Evolutionary conservation across 2,329 filamentous ascomycete species (phyloP).

Genomic region (Penicillium brevicompactum): DNA sequence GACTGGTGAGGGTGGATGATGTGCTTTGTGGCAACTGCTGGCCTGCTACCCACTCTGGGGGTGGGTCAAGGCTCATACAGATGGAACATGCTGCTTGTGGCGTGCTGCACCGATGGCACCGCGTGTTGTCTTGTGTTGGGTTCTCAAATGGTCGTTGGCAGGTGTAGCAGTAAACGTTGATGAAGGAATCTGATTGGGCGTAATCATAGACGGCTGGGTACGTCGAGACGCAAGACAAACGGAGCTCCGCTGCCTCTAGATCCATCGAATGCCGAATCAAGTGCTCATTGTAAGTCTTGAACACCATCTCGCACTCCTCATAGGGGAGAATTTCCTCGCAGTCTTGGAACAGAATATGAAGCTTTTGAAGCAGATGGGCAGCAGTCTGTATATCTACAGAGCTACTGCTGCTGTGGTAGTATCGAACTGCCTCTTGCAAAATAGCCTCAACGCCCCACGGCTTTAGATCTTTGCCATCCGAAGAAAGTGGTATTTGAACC

Average conservation of each 20-base stretch:
- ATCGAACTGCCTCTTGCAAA: slow-evolving; percentile 41
- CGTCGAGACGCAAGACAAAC: slow-evolving; percentile 56
- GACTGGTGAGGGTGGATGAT: slow-evolving; percentile 11
- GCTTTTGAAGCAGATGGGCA: slow-evolving; percentile 44
- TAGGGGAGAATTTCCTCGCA: slow-evolving; percentile 42
- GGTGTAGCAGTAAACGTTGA: slow-evolving; percentile 57
- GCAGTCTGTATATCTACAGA: slow-evolving; percentile 44
- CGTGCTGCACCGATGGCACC: slow-evolving; percentile 53
- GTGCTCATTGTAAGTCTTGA: slow-evolving; percentile 60
- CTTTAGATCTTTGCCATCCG: slow-evolving; percentile 32
- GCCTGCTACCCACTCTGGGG: slow-evolving; percentile 41
- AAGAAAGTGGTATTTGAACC: slow-evolving; percentile 34
- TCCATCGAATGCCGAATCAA: slow-evolving; percentile 50
- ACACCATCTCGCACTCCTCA: slow-evolving; percentile 57
- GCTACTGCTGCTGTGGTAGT: slow-evolving; percentile 41
- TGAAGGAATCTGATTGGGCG: slow-evolving; percentile 55
- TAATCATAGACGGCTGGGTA: slow-evolving; percentile 62
- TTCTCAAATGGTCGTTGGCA: slow-evolving; percentile 61
- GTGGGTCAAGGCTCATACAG: slow-evolving; percentile 45
- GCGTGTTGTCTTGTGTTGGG: slow-evolving; percentile 49
- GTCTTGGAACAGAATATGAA: slow-evolving; percentile 41
- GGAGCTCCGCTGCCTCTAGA: slow-evolving; percentile 56
- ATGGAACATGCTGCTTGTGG: slow-evolving; percentile 45
- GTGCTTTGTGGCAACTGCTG: slow-evolving; percentile 16
- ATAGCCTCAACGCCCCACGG: slow-evolving; percentile 45